Conservation (phyloP, 2,329 filamentous ascomycete genomes). For the Stemphylium lycopersici region DNA sequence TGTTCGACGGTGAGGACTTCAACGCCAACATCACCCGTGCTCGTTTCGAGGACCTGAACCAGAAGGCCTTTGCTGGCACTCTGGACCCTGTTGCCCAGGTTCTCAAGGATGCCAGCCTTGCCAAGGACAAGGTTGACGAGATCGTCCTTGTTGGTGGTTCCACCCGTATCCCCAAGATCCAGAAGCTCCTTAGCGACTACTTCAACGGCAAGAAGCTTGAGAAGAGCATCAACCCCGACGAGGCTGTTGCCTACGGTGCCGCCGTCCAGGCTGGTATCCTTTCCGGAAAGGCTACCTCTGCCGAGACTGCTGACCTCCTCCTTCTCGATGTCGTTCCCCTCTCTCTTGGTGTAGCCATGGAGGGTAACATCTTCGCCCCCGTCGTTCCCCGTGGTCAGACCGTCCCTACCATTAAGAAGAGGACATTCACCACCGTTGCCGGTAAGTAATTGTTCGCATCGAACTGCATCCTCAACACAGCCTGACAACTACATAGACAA, state of each 20-base stretch:
- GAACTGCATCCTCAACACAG: slow-evolving; percentile 42
- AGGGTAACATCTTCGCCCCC: slow-evolving; percentile 97
- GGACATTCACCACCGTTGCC: slow-evolving; percentile 85
- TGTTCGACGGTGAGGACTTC: slow-evolving; percentile 98
- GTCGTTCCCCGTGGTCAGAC: slow-evolving; percentile 72
- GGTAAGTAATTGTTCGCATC: slow-evolving; percentile 48
- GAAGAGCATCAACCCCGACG: slow-evolving; percentile 99
- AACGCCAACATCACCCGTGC: slow-evolving; percentile 97
- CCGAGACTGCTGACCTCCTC: slow-evolving; percentile 91
- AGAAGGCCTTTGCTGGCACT: slow-evolving; percentile 91
- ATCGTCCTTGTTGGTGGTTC: slow-evolving; percentile 99
- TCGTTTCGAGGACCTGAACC: slow-evolving; percentile 98
- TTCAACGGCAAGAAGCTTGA: slow-evolving; percentile 99
- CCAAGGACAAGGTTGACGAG: slow-evolving; percentile 94
- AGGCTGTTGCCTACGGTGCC: slow-evolving; percentile 98
- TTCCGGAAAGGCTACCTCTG: slow-evolving; percentile 95
- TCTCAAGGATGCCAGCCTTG: slow-evolving; percentile 85
- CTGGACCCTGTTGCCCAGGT: slow-evolving; percentile 96
- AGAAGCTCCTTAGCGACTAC: slow-evolving; percentile 99
- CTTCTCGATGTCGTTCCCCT: slow-evolving; percentile 96
- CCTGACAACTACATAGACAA: slow-evolving; percentile 5
- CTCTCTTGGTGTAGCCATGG: slow-evolving; percentile 98
- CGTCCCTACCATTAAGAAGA: slow-evolving; percentile 77
- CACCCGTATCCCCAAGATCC: slow-evolving; percentile 97
- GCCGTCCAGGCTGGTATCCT: slow-evolving; percentile 99